phyloP scores from a whole-genome alignment of 2,329 filamentous ascomycete genomes.

The Xylogone sp. region DNA sequence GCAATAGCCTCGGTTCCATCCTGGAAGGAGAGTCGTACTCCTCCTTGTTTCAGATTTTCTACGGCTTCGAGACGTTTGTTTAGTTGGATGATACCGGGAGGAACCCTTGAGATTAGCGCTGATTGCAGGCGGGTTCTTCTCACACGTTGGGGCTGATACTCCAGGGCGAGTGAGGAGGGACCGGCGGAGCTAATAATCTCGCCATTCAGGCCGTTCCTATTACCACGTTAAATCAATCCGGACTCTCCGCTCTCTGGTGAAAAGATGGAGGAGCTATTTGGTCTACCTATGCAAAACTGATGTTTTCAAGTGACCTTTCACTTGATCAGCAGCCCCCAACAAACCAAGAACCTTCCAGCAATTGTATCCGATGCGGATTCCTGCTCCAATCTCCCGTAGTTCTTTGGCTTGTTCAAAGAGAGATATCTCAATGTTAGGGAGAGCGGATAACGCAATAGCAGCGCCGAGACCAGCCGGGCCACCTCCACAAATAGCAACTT shows the following conservation, averaged over 20 bases:
- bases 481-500: conserved; percentile 35
- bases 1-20: conserved; percentile 36
- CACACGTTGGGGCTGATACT: conserved; percentile 24
- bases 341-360: conserved; percentile 44
- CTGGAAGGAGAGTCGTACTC: conserved; percentile 39
- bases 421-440: conserved; percentile 36
- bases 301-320: conserved; percentile 32
- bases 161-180: conserved; percentile 3
- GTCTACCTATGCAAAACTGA: conserved; percentile 28
- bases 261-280: not conserved
- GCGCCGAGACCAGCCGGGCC: conserved; percentile 31
- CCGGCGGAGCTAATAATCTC: conserved; percentile 16
- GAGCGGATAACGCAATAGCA: conserved; percentile 39
- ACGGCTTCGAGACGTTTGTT: conserved; percentile 39
- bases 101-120: conserved; percentile 43
- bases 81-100: conserved; percentile 38
- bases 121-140: conserved; percentile 37
- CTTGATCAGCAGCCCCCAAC: conserved; percentile 36
- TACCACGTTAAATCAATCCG: not conserved
- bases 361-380: conserved; percentile 42
- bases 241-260: not conserved
- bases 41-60: conserved; percentile 31
- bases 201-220: conserved; percentile 30
- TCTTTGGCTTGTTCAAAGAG: conserved; percentile 42
- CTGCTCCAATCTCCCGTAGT: conserved; percentile 44